Conservation (phyloP, 139 green algal species). For the Coelastrella sp. region DNA sequence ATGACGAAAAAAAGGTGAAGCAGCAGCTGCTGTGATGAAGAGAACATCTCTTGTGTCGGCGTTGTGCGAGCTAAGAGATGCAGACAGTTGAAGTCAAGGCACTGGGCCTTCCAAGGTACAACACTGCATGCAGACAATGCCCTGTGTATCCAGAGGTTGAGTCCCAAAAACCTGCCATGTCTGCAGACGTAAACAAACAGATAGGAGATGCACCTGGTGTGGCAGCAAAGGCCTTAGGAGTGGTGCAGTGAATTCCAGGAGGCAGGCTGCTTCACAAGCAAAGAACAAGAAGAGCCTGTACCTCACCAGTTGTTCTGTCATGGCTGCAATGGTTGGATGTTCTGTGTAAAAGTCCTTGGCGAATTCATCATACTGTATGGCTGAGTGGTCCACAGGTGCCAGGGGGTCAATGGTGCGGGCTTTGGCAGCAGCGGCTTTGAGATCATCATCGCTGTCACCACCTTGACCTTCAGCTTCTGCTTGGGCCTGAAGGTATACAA, state of each 20-base stretch:
- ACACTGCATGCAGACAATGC: too few species aligned
- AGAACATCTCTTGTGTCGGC: too few species aligned
- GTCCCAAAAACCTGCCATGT: too few species aligned
- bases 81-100: too few species aligned
- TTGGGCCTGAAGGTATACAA: constrained; percentile 4
- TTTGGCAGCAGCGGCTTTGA: constrained; percentile 17
- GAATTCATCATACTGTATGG: constrained; percentile 82
- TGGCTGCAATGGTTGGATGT: constrained; percentile 64
- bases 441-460: not conserved
- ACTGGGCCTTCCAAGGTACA: too few species aligned
- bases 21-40: too few species aligned
- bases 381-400: constrained; percentile 70
- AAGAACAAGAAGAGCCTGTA: not conserved
- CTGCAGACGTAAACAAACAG: too few species aligned
- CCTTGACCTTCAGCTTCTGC: constrained; percentile 48
- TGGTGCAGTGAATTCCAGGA: too few species aligned
- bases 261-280: not conserved
- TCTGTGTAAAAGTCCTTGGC: constrained; percentile 89
- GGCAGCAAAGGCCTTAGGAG: too few species aligned
- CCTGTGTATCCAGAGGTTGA: too few species aligned
- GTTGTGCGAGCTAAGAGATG: too few species aligned
- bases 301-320: constrained; percentile 77
- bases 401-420: constrained; percentile 64
- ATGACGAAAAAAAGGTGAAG: not conserved
- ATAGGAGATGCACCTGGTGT: too few species aligned